phyloP scores from a whole-genome alignment of 768 basidiomycete genomes.

The Gymnopilus dilepis region DNA sequence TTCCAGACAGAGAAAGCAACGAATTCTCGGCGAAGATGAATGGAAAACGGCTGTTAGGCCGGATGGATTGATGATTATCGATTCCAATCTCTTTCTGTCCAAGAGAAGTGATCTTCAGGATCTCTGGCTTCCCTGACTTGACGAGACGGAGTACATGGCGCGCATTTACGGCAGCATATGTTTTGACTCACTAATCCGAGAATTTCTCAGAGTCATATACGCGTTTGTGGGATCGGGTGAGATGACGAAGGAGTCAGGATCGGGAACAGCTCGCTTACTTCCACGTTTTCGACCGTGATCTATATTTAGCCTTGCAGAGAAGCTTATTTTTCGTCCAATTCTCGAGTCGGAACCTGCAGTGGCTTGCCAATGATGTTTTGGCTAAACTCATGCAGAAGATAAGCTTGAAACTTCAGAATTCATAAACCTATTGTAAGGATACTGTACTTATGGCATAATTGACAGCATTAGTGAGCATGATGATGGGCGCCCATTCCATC shows the following conservation, averaged over 20 bases:
- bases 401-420: too few species aligned
- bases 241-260: not conserved
- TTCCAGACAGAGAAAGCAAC: too few species aligned
- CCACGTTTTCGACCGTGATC: not conserved
- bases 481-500: not conserved
- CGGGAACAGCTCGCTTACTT: not conserved
- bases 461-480: too few species aligned
- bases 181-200: constrained; percentile 2
- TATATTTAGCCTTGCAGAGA: not conserved
- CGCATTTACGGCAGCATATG: not conserved
- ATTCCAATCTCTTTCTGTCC: not conserved
- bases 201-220: not conserved
- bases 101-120: not conserved
- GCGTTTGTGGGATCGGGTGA: too few species aligned
- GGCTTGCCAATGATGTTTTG: too few species aligned
- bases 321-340: not conserved
- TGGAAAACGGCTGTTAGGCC: constrained; percentile 2
- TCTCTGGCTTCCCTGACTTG: not conserved
- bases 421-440: too few species aligned
- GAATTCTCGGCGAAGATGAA: not conserved
- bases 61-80: not conserved
- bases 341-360: too few species aligned
- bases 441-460: too few species aligned
- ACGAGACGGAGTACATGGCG: not conserved
- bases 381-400: too few species aligned